phyloP scores from a whole-genome alignment of 495 filamentous ascomycete genomes.

The Rhizodiscina lignyota region DNA sequence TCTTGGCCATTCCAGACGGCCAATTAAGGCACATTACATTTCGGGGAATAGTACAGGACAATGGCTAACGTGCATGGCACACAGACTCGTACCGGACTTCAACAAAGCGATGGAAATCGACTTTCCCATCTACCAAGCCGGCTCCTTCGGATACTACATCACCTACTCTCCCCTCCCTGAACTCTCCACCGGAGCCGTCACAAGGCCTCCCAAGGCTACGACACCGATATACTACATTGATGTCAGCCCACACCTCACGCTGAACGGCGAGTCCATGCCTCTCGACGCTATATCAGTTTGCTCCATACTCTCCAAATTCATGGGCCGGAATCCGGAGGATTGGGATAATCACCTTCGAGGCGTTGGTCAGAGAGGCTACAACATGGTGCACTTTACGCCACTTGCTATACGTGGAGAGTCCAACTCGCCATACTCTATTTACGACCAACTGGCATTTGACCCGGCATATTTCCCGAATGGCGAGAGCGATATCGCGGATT shows the following conservation, averaged over 20 bases:
- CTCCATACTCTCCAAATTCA: constrained; percentile 94
- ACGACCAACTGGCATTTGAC: constrained; percentile 81
- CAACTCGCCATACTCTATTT: constrained; percentile 94
- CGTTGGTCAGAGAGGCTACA: constrained; percentile 80
- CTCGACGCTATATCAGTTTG: constrained; percentile 78
- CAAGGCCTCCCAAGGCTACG: constrained; percentile 32
- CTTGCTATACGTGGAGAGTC: constrained; percentile 75
- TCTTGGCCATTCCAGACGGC: too few relatives aligned
- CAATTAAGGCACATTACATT: too few relatives aligned
- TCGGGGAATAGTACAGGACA: too few relatives aligned
- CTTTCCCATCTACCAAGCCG: constrained; percentile 65
- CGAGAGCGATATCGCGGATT: constrained; percentile 60
- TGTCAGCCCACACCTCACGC: constrained; percentile 65
- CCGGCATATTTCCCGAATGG: constrained; percentile 67
- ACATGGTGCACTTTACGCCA: constrained; percentile 98
- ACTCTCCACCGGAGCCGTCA: constrained; percentile 41
- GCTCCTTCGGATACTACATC: constrained; percentile 90
- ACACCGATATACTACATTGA: constrained; percentile 81
- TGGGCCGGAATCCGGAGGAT: constrained; percentile 75
- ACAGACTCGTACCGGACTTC: constrained; percentile 78
- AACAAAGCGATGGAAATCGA: constrained; percentile 80
- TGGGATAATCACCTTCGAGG: constrained; percentile 83
- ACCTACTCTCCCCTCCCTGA: constrained; percentile 77
- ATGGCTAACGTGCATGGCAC: constrained; percentile 1
- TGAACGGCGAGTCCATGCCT: constrained; percentile 53